These are phyloP conservation scores for Umbelopsis ramanniana DNA, from an alignment of 192 early-diverging fungal species.

Conservation along the genomic window DNA sequence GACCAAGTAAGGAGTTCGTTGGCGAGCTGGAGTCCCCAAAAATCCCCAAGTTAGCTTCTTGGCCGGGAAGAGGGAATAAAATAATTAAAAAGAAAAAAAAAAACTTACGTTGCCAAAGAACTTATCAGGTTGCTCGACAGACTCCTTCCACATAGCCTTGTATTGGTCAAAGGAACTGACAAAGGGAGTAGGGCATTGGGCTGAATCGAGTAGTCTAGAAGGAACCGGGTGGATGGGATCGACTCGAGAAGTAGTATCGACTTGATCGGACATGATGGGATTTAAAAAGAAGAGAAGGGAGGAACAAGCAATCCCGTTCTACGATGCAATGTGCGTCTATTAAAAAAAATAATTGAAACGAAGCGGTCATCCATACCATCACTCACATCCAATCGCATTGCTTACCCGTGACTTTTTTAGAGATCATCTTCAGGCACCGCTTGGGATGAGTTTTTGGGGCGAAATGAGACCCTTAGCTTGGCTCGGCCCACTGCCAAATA, in stretches of 20 bases:
- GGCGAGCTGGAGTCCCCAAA: constrained; percentile 62
- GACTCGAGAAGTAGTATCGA: constrained; percentile 7
- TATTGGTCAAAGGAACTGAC: constrained; percentile 80
- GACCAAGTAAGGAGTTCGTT: constrained; percentile 81
- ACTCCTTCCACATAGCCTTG: constrained; percentile 77
- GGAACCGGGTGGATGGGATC: constrained; percentile 55
- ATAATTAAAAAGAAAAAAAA: no score
- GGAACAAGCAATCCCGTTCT: not conserved
- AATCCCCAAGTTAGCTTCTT: no score
- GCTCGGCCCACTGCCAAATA: not conserved
- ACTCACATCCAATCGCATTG: not conserved
- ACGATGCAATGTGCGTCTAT: not conserved
- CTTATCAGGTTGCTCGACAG: constrained; percentile 74
- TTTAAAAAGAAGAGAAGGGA: constrained; percentile 10
- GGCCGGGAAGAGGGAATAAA: no score
- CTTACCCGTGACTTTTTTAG: not conserved
- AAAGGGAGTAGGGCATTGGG: constrained; percentile 66
- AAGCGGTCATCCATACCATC: not conserved
- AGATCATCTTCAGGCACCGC: not conserved
- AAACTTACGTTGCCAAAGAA: constrained; percentile 81
- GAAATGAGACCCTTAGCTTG: not conserved
- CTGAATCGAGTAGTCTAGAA: constrained; percentile 61
- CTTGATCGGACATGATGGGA: constrained; percentile 22
- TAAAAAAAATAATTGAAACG: not conserved
- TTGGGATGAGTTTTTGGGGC: not conserved